Conservation (phyloP, 768 basidiomycete genomes). For the Scleroderma citrinum region DNA sequence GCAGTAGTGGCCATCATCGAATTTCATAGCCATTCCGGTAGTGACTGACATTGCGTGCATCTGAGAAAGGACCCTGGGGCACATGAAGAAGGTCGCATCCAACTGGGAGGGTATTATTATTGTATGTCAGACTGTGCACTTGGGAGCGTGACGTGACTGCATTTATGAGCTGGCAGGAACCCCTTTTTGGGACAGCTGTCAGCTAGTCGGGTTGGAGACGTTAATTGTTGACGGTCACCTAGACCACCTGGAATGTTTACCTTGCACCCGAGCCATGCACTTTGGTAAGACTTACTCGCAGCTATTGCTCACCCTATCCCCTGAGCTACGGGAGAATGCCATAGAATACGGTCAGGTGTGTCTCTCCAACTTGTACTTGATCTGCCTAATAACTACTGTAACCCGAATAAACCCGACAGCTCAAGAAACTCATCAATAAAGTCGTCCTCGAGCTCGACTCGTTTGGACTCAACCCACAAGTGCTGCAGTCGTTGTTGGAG, state of each 20-base stretch:
- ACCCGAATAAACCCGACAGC: constrained; percentile 35
- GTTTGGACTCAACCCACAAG: constrained; percentile 52
- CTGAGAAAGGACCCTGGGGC: too few relatives aligned
- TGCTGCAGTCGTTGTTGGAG: constrained; percentile 41
- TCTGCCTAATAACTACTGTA: too few relatives aligned
- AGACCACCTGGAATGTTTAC: not conserved
- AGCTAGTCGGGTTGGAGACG: too few relatives aligned
- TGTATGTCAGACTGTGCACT: too few relatives aligned
- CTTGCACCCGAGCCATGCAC: constrained; percentile 44
- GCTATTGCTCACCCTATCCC: constrained; percentile 60
- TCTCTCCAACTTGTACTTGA: not conserved
- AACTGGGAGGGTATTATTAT: too few relatives aligned
- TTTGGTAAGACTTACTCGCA: constrained; percentile 67
- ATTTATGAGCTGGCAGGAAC: too few relatives aligned
- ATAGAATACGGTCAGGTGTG: constrained; percentile 79
- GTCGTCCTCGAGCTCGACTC: constrained; percentile 72
- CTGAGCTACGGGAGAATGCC: constrained; percentile 69
- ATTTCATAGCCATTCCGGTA: too few relatives aligned
- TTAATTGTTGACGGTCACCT: not conserved
- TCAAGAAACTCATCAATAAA: constrained; percentile 86
- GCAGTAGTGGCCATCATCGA: too few relatives aligned
- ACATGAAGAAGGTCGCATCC: too few relatives aligned
- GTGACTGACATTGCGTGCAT: too few relatives aligned
- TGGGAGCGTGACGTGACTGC: too few relatives aligned
- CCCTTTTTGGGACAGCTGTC: too few relatives aligned